Evolutionary conservation across 2,329 filamentous ascomycete genomes (phyloP).

Genomic region (Simplicillium sp.): DNA sequence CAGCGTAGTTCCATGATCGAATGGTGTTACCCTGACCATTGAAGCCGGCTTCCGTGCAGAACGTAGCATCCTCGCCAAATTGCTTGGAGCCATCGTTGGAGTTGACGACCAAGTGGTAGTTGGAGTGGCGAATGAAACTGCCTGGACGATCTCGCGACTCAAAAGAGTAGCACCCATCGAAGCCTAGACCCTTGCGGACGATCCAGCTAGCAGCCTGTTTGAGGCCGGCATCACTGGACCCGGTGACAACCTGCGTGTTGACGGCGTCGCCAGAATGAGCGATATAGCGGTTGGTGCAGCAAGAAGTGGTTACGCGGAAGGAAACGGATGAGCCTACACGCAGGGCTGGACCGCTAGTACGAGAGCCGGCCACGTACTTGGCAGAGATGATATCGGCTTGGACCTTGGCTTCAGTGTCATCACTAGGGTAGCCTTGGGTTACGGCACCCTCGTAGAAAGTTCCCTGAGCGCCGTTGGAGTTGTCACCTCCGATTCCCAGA

Average conservation of each 20-base stretch:
- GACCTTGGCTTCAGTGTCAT: conserved; percentile 46
- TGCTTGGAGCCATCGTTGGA: conserved; percentile 44
- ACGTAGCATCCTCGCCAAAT: conserved; percentile 53
- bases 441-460: conserved; percentile 59
- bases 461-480: conserved; percentile 47
- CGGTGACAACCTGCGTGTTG: conserved; percentile 45
- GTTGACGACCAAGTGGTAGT: conserved; percentile 39
- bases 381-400: conserved; percentile 53
- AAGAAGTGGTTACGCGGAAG: conserved; percentile 42
- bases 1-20: conserved; percentile 50
- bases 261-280: conserved; percentile 40
- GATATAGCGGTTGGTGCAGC: conserved; percentile 44
- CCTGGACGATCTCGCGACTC: conserved; percentile 49
- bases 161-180: conserved; percentile 49
- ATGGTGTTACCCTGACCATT: conserved; percentile 41
- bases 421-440: conserved; percentile 51
- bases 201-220: conserved; percentile 44
- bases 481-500: conserved; percentile 63
- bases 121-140: conserved; percentile 46
- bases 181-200: conserved; percentile 43
- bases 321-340: conserved; percentile 42
- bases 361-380: conserved; percentile 37
- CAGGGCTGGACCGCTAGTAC: conserved; percentile 37
- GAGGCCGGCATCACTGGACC: conserved; percentile 36
- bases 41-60: conserved; percentile 45